A percentile compares a stretch with the other conserved stretches of the same genome.
Evolutionary conservation across 1,139 yeast genomes (phyloP).

Genomic region (Blastobotrys capitulatus): DNA sequence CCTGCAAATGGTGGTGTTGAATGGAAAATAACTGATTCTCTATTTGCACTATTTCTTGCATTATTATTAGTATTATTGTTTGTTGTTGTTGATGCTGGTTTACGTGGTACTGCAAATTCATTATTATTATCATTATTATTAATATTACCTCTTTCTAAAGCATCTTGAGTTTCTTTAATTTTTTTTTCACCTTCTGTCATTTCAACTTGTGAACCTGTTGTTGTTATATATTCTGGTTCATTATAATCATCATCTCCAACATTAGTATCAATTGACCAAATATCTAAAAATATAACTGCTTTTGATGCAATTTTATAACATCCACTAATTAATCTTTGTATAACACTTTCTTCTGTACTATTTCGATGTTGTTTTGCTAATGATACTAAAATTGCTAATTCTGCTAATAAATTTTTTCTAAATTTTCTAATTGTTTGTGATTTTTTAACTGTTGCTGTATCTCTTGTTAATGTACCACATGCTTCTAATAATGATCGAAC

Average conservation of each 20-base stretch:
- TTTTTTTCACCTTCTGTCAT: background rate
- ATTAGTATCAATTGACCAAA: conserved; percentile 46
- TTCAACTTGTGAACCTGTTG: background rate
- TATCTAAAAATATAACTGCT: conserved; percentile 65
- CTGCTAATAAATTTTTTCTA: conserved; percentile 77
- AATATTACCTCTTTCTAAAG: background rate
- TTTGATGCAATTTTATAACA: conserved; percentile 69
- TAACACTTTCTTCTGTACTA: conserved; percentile 57
- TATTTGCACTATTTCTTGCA: conserved; percentile 18
- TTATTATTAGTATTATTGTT: background rate
- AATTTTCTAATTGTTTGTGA: conserved; percentile 65
- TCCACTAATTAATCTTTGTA: conserved; percentile 66
- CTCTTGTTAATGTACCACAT: conserved; percentile 80
- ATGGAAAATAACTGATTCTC: conserved; percentile 31
- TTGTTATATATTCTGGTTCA: background rate
- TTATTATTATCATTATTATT: background rate
- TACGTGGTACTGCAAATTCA: background rate
- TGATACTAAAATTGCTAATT: conserved; percentile 83
- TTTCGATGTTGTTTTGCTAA: conserved; percentile 81
- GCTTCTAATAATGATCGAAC: conserved; percentile 68
- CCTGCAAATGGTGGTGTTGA: conserved; percentile 60
- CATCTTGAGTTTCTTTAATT: background rate
- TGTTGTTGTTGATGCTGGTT: background rate
- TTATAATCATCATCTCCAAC: conserved; percentile 13
- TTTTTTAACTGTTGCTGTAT: conserved; percentile 68